Base-by-base conservation (phyloP, 2,329 filamentous ascomycete genomes). In the Anthostomella pinea region DNA sequence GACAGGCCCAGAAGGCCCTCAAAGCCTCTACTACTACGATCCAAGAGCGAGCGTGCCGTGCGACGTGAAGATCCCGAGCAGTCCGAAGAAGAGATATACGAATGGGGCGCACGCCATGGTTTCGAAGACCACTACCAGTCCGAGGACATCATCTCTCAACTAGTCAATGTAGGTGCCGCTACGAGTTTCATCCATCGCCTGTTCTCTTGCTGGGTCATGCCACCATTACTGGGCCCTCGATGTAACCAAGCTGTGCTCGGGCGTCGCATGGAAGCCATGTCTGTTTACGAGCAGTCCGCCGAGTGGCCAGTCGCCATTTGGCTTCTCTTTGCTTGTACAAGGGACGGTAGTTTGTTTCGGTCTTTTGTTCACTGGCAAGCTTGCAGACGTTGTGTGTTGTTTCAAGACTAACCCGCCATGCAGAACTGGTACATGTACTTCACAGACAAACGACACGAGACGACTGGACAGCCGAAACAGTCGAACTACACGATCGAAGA, bases 391-490 rank as follows among this genome's bases (percentile, higher is more conserved):
- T 23, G n/a, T 25, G 17, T 20, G 10, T 19, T 9, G n/a, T 13
- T 32, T 22, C 27, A 16, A 6, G 14, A 24, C 48, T 56, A 34
- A 49, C 43, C 42, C 39, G 38, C n/a, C 19, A 20, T 43, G 37
- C 64, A 95, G 85, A 94, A 88, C 51, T 98, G 95, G 80, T 97
- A 95, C 70, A 97, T 97, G 91, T 98, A 98, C 67, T 98, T 87
- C 64, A 96, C 91, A 46, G 93, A 98, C 65, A 97, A 97, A 65
- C 84, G 91, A 35, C 93, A 98, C 65, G 93, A 97, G 61, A 93
- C 88, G 15, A 91, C 88, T 22, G 93, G 89, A 15, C 88, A 90
- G 50, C 87, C 89, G 11, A 87, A 89, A 58, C 75, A 79, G 34
- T 75, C 73, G 13, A 63, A 68, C 17, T 78, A 77, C 49, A 72